Evolutionary conservation across 2,329 filamentous ascomycete genomes (phyloP).

Genomic region (Karstenula rhodostoma): DNA sequence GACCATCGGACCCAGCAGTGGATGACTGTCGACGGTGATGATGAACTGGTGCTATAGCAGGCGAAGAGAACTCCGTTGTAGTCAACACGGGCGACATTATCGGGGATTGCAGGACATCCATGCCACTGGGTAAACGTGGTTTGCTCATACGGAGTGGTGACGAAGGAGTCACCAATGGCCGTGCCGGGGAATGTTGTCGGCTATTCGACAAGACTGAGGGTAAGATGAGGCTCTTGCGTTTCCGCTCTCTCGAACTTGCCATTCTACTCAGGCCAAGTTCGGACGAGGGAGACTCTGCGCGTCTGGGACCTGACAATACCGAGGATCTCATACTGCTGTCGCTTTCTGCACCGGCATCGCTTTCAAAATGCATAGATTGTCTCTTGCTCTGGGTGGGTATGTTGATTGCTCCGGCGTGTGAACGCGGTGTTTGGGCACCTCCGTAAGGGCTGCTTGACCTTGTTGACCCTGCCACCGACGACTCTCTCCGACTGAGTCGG

Average conservation of each 20-base stretch:
- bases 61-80: constrained; percentile 81
- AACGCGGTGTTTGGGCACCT: constrained; percentile 83
- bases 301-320: constrained; percentile 71
- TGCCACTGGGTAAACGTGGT: constrained; percentile 70
- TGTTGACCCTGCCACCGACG: constrained; percentile 76
- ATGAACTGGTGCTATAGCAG: constrained; percentile 64
- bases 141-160: constrained; percentile 89
- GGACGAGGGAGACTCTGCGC: constrained; percentile 89
- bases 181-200: constrained; percentile 87
- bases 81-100: constrained; percentile 89
- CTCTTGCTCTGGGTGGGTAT: constrained; percentile 72
- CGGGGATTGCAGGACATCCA: constrained; percentile 79
- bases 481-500: constrained; percentile 59
- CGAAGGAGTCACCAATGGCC: constrained; percentile 75
- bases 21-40: constrained; percentile 93
- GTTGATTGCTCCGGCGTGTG: constrained; percentile 70
- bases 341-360: constrained; percentile 82
- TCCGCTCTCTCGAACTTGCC: constrained; percentile 80
- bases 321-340: constrained; percentile 90
- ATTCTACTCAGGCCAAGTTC: constrained; percentile 82
- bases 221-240: constrained; percentile 85
- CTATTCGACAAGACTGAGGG: constrained; percentile 76
- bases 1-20: constrained; percentile 75
- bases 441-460: constrained; percentile 90
- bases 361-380: constrained; percentile 81